These are phyloP conservation scores for Ogataea minuta DNA, from an alignment of 805 yeast species.

Conservation along the genomic window DNA sequence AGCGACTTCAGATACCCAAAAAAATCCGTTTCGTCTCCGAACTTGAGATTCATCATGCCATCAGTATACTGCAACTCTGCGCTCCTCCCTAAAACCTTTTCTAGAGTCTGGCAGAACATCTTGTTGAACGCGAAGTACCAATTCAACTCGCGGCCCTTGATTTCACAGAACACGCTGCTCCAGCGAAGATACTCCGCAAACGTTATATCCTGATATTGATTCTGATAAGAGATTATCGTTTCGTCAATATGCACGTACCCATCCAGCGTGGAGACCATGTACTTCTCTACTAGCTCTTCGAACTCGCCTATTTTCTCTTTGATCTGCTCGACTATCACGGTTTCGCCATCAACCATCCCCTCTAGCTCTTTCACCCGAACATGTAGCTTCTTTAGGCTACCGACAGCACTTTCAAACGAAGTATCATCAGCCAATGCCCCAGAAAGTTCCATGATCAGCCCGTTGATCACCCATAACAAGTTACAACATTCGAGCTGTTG, in stretches of 20 bases:
- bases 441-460: conserved; percentile 28
- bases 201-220: conserved; percentile 1
- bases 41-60: conserved; percentile 3
- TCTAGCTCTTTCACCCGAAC: conserved; percentile 6
- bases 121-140: conserved; percentile 25
- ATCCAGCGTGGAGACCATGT: neutral
- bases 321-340: conserved; percentile 19
- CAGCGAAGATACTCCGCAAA: conserved; percentile 5
- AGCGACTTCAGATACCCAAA: conserved; percentile 19
- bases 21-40: conserved; percentile 3
- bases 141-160: conserved; percentile 5
- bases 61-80: conserved; percentile 7
- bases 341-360: conserved; percentile 3
- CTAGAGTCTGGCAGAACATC: conserved; percentile 14
- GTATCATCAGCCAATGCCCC: conserved; percentile 11
- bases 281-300: conserved; percentile 3
- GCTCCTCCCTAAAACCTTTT: conserved; percentile 13
- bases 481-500: conserved; percentile 32
- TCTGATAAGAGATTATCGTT: neutral
- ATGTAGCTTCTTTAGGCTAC: conserved; percentile 18
- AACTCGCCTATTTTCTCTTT: conserved; percentile 10
- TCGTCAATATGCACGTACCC: neutral
- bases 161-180: conserved; percentile 6
- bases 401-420: conserved; percentile 17
- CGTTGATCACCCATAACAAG: conserved; percentile 32